These are phyloP conservation scores for Scedosporium dehoogii DNA, from an alignment of 2,329 filamentous ascomycete genomes.

Conservation along the genomic window DNA sequence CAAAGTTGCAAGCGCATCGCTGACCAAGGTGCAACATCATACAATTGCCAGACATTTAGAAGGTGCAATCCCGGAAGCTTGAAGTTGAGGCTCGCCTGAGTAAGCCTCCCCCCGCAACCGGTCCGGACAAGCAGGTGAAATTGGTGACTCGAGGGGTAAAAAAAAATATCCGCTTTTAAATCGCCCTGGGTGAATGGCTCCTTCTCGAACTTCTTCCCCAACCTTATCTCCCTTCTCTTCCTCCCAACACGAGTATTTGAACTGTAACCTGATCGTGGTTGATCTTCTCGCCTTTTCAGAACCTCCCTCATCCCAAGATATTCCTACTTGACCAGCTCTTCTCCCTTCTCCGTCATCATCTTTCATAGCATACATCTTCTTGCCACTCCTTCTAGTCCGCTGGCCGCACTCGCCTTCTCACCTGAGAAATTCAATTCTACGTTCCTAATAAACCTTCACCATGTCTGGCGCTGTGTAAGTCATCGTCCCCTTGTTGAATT, in stretches of 20 bases:
- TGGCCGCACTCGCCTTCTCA: neutral
- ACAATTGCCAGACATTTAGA: neutral
- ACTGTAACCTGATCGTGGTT: neutral
- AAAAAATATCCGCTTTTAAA: conserved; percentile 7
- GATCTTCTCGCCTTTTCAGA: neutral
- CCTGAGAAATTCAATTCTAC: neutral
- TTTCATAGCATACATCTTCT: neutral
- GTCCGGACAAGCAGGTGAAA: neutral
- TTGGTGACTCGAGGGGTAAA: conserved; percentile 1
- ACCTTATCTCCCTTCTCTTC: neutral
- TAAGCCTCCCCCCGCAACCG: conserved; percentile 6
- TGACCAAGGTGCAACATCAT: too few species aligned
- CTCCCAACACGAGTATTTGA: too few species aligned
- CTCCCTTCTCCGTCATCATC: neutral
- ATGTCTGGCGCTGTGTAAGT: conserved; percentile 64
- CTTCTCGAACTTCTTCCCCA: conserved; percentile 4
- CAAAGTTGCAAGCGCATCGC: too few species aligned
- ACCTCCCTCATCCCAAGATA: neutral
- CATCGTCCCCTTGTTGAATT: conserved; percentile 6
- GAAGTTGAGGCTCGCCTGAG: conserved; percentile 1
- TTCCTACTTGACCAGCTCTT: neutral
- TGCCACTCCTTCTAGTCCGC: neutral
- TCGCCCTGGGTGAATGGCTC: neutral
- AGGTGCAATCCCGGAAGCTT: neutral
- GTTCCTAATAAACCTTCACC: conserved; percentile 22